phyloP scores from a whole-genome alignment of 2,329 filamentous ascomycete genomes.

The Exserohilum turcica region DNA sequence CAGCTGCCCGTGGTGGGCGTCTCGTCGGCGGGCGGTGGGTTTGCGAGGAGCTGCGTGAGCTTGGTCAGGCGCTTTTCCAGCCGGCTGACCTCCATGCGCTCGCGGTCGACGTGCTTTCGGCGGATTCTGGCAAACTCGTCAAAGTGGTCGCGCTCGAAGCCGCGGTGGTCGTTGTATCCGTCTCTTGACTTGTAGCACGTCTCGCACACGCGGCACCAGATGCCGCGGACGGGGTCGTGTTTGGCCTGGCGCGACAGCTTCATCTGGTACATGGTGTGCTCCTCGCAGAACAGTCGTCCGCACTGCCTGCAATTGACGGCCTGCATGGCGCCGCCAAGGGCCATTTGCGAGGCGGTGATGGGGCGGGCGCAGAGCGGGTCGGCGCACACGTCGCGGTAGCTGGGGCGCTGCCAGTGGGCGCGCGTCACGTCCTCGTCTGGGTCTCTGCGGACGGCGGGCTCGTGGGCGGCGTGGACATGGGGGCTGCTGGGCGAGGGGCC shows the following conservation, averaged over 20 bases:
- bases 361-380: constrained; percentile 76
- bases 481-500: constrained; percentile 41
- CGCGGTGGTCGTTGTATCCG: constrained; percentile 88
- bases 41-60: constrained; percentile 80
- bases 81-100: constrained; percentile 84
- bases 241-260: constrained; percentile 87
- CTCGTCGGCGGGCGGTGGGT: constrained; percentile 69
- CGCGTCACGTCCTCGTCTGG: constrained; percentile 89
- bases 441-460: constrained; percentile 58
- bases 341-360: constrained; percentile 55
- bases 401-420: constrained; percentile 84
- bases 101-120: constrained; percentile 78
- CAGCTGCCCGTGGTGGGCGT: constrained; percentile 56
- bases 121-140: constrained; percentile 72
- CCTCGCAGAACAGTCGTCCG: constrained; percentile 91
- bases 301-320: constrained; percentile 93
- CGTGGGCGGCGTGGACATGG: constrained; percentile 36
- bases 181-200: constrained; percentile 98
- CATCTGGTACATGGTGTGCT: constrained; percentile 99
- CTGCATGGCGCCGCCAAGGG: constrained; percentile 77
- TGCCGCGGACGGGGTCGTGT: constrained; percentile 86
- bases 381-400: constrained; percentile 77
- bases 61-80: constrained; percentile 91
- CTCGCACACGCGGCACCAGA: constrained; percentile 95
- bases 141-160: constrained; percentile 73